Base-by-base conservation (phyloP, 345 rosid species). In the Citrus hindsii region DNA sequence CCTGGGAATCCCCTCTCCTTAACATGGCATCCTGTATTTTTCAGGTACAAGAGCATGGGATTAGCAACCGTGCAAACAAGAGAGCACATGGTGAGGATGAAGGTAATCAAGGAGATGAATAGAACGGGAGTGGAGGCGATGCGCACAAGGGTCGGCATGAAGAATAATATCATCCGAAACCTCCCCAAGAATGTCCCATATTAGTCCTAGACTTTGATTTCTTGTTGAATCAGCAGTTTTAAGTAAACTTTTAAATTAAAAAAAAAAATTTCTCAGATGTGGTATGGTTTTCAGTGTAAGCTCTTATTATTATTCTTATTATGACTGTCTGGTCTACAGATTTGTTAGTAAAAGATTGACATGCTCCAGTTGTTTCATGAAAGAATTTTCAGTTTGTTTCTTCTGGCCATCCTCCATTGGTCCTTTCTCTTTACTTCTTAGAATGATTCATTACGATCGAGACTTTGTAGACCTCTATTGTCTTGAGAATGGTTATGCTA, bases 41-140 rank as follows among this genome's bases (percentile, higher is more conserved):
- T n/a, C 85, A 95, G 98, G 87, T 95, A 95, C 88, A 84, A 84
- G 88, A 92, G 92, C 87, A 86, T 93, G 90, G 98, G 99, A 63
- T 73, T 95, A 83, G 90, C 87, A 64, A 93, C 98, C 0, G 92
- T 88, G 68, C 95, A 81, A 63, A 84, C 98, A 7, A 92, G 87
- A 80, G 92, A 92, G 88, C 92, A 88, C 59, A 79, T 81, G 79
- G 89, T 93, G 81, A 91, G 89, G 92, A 87, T 90, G 94, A 93
- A 92, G 86, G 93, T 83, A 80, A 74, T 89, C 72, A 92, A 88
- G 80, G 87, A 87, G 82, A 90, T 92, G 91, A 91, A 85, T 77
- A 78, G 87, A 76, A 79, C 87, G 9, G 90, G 90, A 27, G 87
- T 78, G n/a, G 97, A 94, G 83, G 83, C 89, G 0, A 91, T 90